Conservation (phyloP, 1,284 basidiomycete species). For the Cutaneotrichosporon sp. region DNA sequence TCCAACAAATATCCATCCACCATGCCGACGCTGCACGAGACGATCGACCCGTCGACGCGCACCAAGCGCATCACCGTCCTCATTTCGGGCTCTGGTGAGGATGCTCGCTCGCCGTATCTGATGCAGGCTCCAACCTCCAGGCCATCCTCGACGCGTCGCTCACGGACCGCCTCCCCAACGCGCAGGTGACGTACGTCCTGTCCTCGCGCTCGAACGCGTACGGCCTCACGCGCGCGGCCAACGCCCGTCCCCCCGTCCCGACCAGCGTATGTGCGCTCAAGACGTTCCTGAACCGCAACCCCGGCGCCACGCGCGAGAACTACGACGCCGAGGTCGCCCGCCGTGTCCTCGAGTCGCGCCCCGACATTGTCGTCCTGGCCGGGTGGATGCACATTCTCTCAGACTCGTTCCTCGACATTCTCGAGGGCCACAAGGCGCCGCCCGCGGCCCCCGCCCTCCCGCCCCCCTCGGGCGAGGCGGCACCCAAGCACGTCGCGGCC, state of each 20-base stretch:
- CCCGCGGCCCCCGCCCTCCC: slow-evolving; percentile 35
- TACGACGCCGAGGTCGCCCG: slow-evolving; percentile 85
- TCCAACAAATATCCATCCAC: neutral
- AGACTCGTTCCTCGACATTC: slow-evolving; percentile 57
- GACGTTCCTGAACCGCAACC: slow-evolving; percentile 75
- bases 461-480: slow-evolving; percentile 20
- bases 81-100: slow-evolving; percentile 79
- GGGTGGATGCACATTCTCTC: slow-evolving; percentile 96
- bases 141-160: slow-evolving; percentile 87
- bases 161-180: slow-evolving; percentile 61
- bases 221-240: slow-evolving; percentile 76
- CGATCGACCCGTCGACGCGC: slow-evolving; percentile 26
- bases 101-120: neutral
- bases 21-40: slow-evolving; percentile 33
- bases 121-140: slow-evolving; percentile 87
- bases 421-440: slow-evolving; percentile 42
- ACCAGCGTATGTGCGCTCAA: slow-evolving; percentile 83
- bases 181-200: slow-evolving; percentile 77
- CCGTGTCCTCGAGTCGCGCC: slow-evolving; percentile 64
- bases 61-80: slow-evolving; percentile 62
- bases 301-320: slow-evolving; percentile 72
- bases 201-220: slow-evolving; percentile 92
- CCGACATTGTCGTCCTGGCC: slow-evolving; percentile 88
- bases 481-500: slow-evolving; percentile 8
- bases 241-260: slow-evolving; percentile 71